Percentiles rank a stretch among this genome's conserved stretches.
Conservation (phyloP, 176 grass and related monocot species). For the Zizania latifolia region DNA sequence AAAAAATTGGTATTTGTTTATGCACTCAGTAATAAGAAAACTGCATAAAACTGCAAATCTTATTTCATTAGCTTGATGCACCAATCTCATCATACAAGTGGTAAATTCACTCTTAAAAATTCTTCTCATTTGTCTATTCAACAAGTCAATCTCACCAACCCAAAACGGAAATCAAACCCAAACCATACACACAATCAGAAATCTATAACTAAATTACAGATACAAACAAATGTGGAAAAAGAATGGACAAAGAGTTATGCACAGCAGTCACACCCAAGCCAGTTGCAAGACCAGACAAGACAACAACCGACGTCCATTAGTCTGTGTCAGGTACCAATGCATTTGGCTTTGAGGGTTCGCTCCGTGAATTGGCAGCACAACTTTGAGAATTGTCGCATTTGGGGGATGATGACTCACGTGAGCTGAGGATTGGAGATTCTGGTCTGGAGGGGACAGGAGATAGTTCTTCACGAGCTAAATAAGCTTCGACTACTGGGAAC, state of each 20-base stretch:
- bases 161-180: neutral
- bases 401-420: neutral
- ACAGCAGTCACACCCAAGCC: slow-evolving; percentile 18
- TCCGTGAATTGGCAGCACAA: neutral
- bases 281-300: slow-evolving; percentile 2
- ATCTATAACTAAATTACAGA: slow-evolving; percentile 4
- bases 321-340: neutral
- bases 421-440: neutral
- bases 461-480: slow-evolving; percentile 29
- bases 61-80: neutral
- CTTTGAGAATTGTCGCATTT: neutral
- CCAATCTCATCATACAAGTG: neutral
- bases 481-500: slow-evolving; percentile 20
- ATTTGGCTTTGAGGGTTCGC: neutral
- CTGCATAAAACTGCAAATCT: neutral
- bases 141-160: neutral
- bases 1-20: too few relatives aligned
- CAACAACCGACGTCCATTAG: neutral
- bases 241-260: slow-evolving; percentile 32
- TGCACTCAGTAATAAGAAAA: neutral
- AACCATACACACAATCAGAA: neutral
- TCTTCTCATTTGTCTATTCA: neutral
- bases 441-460: slow-evolving; percentile 18
- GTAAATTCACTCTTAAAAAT: neutral
- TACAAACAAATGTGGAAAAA: neutral